phyloP scores from a whole-genome alignment of 805 yeast species.

The Wickerhamiella australiensis region DNA sequence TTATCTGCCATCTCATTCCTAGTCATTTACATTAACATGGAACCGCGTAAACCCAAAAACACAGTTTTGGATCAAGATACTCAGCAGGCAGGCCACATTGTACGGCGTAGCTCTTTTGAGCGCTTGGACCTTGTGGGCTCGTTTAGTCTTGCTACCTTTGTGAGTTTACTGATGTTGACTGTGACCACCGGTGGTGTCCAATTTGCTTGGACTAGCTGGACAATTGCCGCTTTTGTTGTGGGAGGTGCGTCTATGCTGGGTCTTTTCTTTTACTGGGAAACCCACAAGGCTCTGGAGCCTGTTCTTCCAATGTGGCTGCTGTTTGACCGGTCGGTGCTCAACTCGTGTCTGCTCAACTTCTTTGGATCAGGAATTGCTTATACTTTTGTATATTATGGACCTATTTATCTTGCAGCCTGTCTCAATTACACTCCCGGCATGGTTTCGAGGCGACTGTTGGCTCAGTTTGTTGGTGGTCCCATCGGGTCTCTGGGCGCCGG shows the following conservation, averaged over 20 bases:
- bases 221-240: slow-evolving; percentile 28
- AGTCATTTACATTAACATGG: slow-evolving; percentile 23
- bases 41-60: slow-evolving; percentile 12
- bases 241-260: slow-evolving; percentile 28
- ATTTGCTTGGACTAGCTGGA: slow-evolving; percentile 35
- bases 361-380: slow-evolving; percentile 57
- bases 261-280: slow-evolving; percentile 42
- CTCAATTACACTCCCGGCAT: slow-evolving; percentile 58
- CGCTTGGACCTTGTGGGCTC: slow-evolving; percentile 60
- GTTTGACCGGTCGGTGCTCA: slow-evolving; percentile 45
- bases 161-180: slow-evolving; percentile 47
- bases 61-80: slow-evolving; percentile 11
- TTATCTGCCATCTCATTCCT: slow-evolving; percentile 29
- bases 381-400: slow-evolving; percentile 54
- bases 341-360: slow-evolving; percentile 58
- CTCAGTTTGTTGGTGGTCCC: slow-evolving; percentile 56
- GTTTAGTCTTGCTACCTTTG: slow-evolving; percentile 42
- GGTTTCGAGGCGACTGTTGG: slow-evolving; percentile 42
- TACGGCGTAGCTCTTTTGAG: slow-evolving; percentile 37
- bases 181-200: slow-evolving; percentile 56
- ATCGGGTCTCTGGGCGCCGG: slow-evolving; percentile 59
- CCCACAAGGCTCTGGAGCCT: slow-evolving; percentile 45
- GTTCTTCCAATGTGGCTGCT: slow-evolving; percentile 55
- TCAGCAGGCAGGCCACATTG: slow-evolving; percentile 28
- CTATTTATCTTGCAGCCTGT: slow-evolving; percentile 64